phyloP scores from a whole-genome alignment of 768 basidiomycete genomes.

The Clitopilus passeckerianus region DNA sequence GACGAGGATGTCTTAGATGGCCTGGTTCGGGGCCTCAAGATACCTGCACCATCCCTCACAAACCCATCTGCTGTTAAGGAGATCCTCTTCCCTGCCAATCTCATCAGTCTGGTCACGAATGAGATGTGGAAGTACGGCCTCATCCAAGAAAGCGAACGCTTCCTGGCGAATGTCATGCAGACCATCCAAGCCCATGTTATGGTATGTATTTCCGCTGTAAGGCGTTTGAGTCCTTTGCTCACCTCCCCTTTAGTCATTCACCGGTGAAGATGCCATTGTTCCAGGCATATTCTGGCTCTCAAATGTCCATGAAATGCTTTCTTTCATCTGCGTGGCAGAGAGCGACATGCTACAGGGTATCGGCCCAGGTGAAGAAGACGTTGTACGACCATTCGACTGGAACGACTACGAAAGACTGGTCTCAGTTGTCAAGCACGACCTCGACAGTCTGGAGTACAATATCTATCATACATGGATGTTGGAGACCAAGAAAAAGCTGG shows the following conservation, averaged over 20 bases:
- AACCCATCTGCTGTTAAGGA: slow-evolving; percentile 95
- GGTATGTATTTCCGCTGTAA: slow-evolving; percentile 49
- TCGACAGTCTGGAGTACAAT: slow-evolving; percentile 98
- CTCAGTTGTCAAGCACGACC: slow-evolving; percentile 97
- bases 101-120: slow-evolving; percentile 97
- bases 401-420: slow-evolving; percentile 94
- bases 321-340: slow-evolving; percentile 98
- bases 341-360: slow-evolving; percentile 98
- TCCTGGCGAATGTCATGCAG: slow-evolving; percentile 99
- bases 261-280: slow-evolving; percentile 89
- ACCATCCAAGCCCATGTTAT: slow-evolving; percentile 96
- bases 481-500: slow-evolving; percentile 92
- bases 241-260: slow-evolving; percentile 61
- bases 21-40: slow-evolving; percentile 87
- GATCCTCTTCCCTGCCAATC: slow-evolving; percentile 97
- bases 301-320: slow-evolving; percentile 98
- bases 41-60: slow-evolving; percentile 83
- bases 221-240: slow-evolving; percentile 1
- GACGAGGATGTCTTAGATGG: slow-evolving; percentile 94
- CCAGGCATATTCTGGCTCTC: slow-evolving; percentile 99
- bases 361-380: slow-evolving; percentile 90
- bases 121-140: slow-evolving; percentile 99
- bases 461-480: slow-evolving; percentile 99
- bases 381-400: slow-evolving; percentile 93
- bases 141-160: slow-evolving; percentile 94